phyloP scores from a whole-genome alignment of 1,284 basidiomycete species.

The Cryptococcus jaspeensis region DNA sequence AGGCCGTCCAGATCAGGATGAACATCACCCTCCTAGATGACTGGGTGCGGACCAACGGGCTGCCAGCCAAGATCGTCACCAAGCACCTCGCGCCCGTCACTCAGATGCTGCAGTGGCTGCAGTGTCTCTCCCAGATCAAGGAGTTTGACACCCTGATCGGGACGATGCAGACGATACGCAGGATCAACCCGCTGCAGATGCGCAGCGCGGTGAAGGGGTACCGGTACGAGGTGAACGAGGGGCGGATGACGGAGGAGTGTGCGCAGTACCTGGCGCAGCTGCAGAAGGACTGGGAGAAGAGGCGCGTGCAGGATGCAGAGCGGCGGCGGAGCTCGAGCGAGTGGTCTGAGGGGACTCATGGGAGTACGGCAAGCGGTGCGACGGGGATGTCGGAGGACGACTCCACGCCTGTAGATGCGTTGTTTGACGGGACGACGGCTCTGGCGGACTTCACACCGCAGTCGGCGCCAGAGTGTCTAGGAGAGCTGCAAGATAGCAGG shows the following conservation, averaged over 20 bases:
- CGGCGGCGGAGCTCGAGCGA: constrained; percentile 47
- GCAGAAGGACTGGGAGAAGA: constrained; percentile 20
- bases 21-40: constrained; percentile 85
- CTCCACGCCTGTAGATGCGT: constrained; percentile 61
- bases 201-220: constrained; percentile 89
- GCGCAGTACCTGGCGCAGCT: constrained; percentile 73
- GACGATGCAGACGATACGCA: constrained; percentile 81
- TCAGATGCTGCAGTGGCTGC: constrained; percentile 76
- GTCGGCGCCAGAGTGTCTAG: constrained; percentile 72
- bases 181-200: constrained; percentile 93
- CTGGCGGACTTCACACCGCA: constrained; percentile 71
- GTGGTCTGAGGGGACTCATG: constrained; percentile 2
- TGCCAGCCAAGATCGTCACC: constrained; percentile 73
- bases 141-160: constrained; percentile 85
- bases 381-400: constrained; percentile 14
- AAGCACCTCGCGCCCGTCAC: constrained; percentile 77
- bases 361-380: background rate
- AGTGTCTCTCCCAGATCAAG: constrained; percentile 65
- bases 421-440: constrained; percentile 69
- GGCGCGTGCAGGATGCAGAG: constrained; percentile 74
- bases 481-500: constrained; percentile 83
- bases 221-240: constrained; percentile 90
- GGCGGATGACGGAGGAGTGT: constrained; percentile 90
- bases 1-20: constrained; percentile 86
- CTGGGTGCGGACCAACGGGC: constrained; percentile 70